A percentile compares a stretch with the other conserved stretches of the same genome.
phyloP scores from a whole-genome alignment of 345 rosid genomes.

The Eucalyptus tenuipes region DNA sequence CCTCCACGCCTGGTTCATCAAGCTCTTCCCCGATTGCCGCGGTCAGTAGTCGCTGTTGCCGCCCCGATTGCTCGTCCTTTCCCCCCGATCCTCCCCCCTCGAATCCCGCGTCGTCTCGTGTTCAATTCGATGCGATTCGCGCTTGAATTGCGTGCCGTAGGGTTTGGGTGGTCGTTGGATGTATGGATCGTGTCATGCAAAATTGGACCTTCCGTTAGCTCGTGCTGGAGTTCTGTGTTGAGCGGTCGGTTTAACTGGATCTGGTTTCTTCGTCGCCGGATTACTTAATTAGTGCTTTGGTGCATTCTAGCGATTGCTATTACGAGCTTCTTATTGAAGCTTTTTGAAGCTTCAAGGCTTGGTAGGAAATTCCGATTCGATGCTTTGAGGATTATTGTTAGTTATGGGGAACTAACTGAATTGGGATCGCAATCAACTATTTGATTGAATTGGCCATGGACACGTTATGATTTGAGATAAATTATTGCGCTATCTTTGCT shows the following conservation, averaged over 20 bases:
- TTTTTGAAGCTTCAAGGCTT: not conserved
- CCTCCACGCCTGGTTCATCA: conserved; percentile 97
- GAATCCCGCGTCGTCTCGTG: not conserved
- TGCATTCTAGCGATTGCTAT: not conserved
- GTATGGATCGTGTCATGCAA: not conserved
- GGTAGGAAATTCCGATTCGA: not conserved
- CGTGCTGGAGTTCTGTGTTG: not conserved
- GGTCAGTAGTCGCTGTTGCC: conserved; percentile 16
- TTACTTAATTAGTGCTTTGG: not conserved
- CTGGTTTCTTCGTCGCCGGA: not conserved
- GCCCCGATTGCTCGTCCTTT: not conserved
- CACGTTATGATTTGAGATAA: not conserved
- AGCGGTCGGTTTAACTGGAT: not conserved
- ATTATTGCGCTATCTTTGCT: not conserved
- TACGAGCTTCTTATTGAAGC: not conserved
- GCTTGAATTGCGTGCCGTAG: not conserved
- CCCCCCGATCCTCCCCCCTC: not conserved
- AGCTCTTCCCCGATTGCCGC: conserved; percentile 62
- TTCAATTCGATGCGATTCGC: not conserved
- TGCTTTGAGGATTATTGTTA: not conserved
- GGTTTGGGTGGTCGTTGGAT: not conserved
- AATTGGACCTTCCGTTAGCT: not conserved
- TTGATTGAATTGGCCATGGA: not conserved
- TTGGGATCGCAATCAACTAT: not conserved
- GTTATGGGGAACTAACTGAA: not conserved